These are phyloP conservation scores for Paraglomus brasilianum DNA, from an alignment of 192 early-diverging fungal genomes.

Conservation along the genomic window DNA sequence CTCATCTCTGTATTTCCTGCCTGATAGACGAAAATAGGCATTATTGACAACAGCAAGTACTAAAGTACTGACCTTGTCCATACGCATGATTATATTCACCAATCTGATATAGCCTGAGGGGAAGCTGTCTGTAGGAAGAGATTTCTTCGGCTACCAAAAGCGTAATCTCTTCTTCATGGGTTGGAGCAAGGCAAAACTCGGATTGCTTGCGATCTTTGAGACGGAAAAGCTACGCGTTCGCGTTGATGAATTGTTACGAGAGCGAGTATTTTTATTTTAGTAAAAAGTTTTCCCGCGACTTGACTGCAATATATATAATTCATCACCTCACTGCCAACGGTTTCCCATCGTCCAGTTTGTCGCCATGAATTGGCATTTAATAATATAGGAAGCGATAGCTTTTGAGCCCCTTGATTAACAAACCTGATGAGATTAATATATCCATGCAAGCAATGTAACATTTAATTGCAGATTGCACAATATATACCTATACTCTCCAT, in stretches of 20 bases:
- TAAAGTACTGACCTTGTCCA: no score
- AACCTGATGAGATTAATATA: not conserved
- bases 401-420: constrained; percentile 57
- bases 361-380: constrained; percentile 73
- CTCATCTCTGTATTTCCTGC: constrained; percentile 85
- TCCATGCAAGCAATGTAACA: not conserved
- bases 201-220: constrained; percentile 74
- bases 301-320: constrained; percentile 8
- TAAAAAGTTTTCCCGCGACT: constrained; percentile 24
- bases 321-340: constrained; percentile 57
- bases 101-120: constrained; percentile 85
- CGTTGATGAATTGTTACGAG: not conserved
- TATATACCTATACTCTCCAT: constrained; percentile 65
- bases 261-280: not conserved
- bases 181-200: constrained; percentile 75
- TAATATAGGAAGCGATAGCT: constrained; percentile 68
- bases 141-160: constrained; percentile 65
- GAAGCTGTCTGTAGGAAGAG: constrained; percentile 69
- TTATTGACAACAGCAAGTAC: not conserved
- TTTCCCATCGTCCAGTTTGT: constrained; percentile 76
- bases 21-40: constrained; percentile 17
- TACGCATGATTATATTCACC: constrained; percentile 35
- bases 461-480: not conserved
- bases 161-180: constrained; percentile 93
- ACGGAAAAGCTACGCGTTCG: constrained; percentile 61